phyloP scores from a whole-genome alignment of 345 rosid genomes.

The Acer saccharum region DNA sequence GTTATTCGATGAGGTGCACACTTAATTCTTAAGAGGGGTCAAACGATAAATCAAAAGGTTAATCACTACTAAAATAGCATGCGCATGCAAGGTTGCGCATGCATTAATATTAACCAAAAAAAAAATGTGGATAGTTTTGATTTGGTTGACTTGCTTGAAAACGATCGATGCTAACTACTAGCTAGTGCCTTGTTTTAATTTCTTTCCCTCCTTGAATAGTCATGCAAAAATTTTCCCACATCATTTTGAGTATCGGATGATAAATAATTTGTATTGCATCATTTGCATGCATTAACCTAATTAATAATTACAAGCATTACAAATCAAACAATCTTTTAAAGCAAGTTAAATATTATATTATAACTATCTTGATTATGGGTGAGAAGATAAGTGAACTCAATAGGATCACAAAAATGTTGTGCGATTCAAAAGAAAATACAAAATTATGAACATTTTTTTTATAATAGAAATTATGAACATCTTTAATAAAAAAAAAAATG shows the following conservation, averaged over 20 bases:
- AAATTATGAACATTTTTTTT: no score
- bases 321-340: not conserved
- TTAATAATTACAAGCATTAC: not conserved
- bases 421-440: no score
- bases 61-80: constrained; percentile 26
- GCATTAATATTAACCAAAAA: constrained; percentile 13
- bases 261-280: not conserved
- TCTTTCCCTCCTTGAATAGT: not conserved
- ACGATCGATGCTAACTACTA: not conserved
- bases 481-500: no score
- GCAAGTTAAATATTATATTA: not conserved
- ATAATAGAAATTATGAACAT: no score
- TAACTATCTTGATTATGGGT: no score
- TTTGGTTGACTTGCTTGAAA: not conserved
- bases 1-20: not conserved
- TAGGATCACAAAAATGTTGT: no score
- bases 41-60: constrained; percentile 14
- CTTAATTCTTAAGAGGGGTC: constrained; percentile 14
- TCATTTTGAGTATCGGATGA: not conserved
- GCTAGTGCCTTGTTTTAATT: not conserved
- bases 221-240: not conserved
- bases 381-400: no score
- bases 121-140: not conserved
- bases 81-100: constrained; percentile 31
- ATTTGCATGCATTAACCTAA: not conserved